Conservation (phyloP, 2,329 filamentous ascomycete genomes). For the Paecilomyces fulvus region DNA sequence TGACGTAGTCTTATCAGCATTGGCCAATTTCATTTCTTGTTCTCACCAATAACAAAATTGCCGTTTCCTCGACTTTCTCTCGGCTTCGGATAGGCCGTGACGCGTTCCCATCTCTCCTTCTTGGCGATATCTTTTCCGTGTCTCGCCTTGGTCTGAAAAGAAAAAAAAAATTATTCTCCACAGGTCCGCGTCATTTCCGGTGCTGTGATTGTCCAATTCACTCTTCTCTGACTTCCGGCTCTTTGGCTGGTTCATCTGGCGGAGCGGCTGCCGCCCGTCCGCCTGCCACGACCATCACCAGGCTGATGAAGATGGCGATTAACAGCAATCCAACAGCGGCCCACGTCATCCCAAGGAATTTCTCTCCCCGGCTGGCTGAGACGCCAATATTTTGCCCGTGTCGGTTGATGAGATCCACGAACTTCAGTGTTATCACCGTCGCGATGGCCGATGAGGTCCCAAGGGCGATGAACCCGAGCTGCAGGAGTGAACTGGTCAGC, state of each 20-base stretch:
- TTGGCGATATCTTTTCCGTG: not conserved
- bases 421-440: conserved; percentile 52
- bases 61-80: not conserved
- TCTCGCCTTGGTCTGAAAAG: not conserved
- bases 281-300: conserved; percentile 18
- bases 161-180: not conserved
- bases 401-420: conserved; percentile 44
- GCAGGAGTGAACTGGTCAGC: not conserved
- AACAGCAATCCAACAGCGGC: conserved; percentile 37
- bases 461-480: conserved; percentile 50
- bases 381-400: conserved; percentile 45
- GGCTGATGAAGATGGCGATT: conserved; percentile 21
- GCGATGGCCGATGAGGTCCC: conserved; percentile 68
- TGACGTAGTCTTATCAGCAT: no score
- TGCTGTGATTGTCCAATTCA: not conserved
- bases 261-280: conserved; percentile 1
- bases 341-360: conserved; percentile 55
- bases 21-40: no score
- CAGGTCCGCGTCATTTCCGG: not conserved
- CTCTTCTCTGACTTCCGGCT: conserved; percentile 1
- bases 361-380: conserved; percentile 41
- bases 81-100: not conserved
- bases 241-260: conserved; percentile 4
- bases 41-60: no score
- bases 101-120: no score